Percentiles rank a stretch among this genome's conserved stretches.
Conservation (phyloP, 2,329 filamentous ascomycete species). For the Achaetomium macrosporum region DNA sequence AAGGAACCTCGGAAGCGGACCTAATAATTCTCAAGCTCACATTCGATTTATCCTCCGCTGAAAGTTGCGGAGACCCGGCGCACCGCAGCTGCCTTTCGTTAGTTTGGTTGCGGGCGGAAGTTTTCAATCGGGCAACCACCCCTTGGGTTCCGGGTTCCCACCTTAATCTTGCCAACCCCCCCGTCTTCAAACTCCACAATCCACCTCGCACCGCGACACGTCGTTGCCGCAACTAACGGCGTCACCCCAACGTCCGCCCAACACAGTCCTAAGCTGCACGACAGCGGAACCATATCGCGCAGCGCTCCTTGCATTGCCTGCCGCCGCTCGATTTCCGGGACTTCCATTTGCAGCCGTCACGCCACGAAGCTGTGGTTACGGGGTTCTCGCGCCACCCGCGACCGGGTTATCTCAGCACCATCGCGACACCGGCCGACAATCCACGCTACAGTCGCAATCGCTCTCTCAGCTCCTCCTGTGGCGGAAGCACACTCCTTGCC, state of each 20-base stretch:
- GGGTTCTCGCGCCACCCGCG: slow-evolving; percentile 7
- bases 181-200: slow-evolving; percentile 25
- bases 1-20: too few relatives aligned
- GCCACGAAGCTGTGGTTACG: too few relatives aligned
- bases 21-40: too few relatives aligned
- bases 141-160: slow-evolving; percentile 3
- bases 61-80: too few relatives aligned
- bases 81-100: too few relatives aligned
- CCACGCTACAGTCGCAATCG: slow-evolving; percentile 10
- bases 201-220: slow-evolving; percentile 24
- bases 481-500: slow-evolving; percentile 4
- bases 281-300: slow-evolving; percentile 10
- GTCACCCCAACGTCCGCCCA: slow-evolving; percentile 20
- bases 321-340: not conserved
- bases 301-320: slow-evolving; percentile 9
- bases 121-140: slow-evolving; percentile 22
- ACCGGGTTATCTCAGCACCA: slow-evolving; percentile 1
- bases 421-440: slow-evolving; percentile 9
- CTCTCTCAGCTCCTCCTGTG: not conserved
- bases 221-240: slow-evolving; percentile 21
- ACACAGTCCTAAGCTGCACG: slow-evolving; percentile 8
- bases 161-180: slow-evolving; percentile 19
- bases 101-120: slow-evolving; percentile 2
- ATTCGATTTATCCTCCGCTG: too few relatives aligned
- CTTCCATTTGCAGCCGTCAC: too few relatives aligned